Evolutionary conservation across 805 yeast genomes (phyloP), one percentile per base, ranked within the genome.

Genomic region (Kluyveromyces siamensis): DNA sequence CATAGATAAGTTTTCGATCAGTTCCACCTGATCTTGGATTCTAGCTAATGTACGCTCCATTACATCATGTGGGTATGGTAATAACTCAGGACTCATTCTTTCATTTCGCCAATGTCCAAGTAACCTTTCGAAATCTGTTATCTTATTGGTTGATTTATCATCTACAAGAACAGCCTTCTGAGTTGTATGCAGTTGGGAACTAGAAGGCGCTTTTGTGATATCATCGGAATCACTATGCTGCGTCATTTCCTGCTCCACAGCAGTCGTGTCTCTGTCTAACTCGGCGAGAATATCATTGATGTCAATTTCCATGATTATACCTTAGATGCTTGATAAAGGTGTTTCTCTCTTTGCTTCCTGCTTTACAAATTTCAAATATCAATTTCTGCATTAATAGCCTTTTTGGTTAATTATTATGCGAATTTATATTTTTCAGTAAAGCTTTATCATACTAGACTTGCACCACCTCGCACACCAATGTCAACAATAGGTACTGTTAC

Each of bases 11-110:
- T 80, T 73, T 57, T 85, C 91, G 37, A 91, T 80, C 48, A 76
- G 75, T 54, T 85, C 95, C 49, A 88, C 80, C 64, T 87, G 90
- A 43, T 71, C 71, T 48, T 84, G 77, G 27, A 90, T 70, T 52
- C 86, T 73, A 1, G 64, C 67, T 49, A 87, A 63, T 19, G 86
- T 74, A 37, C 80, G 64, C 4, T 74, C 75, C 57, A 93, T 65
- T 37, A 89, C 69, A 2, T 67, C 72, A 14, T 73, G 74, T 50
- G 87, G 81, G 61, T 84, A 91, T 1, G 83, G 86, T 41, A 91
- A 68, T n/a, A 93, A 67, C 50, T 87, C 96, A 0, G 97, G 98
- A 1, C 93, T 72, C 74, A 80, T 80, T 48, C 96, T 74, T 62
- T 93, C 99, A 46, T 84, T 77, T 30, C 84, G 68, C 97, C 96